Conservation (phyloP, 352 stramenopile species). For the Globisporangium sylvaticum region DNA sequence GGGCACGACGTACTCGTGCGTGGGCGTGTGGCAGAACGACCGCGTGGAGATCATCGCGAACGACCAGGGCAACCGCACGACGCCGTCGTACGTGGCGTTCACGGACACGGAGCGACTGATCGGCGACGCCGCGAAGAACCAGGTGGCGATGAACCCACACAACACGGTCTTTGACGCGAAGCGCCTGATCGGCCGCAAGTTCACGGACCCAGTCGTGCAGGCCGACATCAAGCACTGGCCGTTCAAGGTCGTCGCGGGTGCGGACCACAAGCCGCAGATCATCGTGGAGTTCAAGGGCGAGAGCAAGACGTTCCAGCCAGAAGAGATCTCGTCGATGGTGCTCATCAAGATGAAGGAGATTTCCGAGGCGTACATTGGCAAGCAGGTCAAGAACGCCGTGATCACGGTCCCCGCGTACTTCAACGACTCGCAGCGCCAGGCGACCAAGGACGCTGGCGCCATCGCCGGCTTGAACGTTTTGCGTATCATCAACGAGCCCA, state of each 20-base stretch:
- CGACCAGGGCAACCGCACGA: constrained; percentile 94
- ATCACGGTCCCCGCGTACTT: constrained; percentile 97
- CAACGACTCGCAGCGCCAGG: constrained; percentile 92
- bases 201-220: not conserved
- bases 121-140: not conserved
- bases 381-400: constrained; percentile 68
- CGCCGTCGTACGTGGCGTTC: constrained; percentile 89
- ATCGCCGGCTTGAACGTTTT: constrained; percentile 93
- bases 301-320: constrained; percentile 65
- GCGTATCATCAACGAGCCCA: constrained; percentile 96
- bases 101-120: not conserved
- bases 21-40: constrained; percentile 97
- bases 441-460: constrained; percentile 89
- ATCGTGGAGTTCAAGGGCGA: constrained; percentile 71
- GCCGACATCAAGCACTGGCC: not conserved
- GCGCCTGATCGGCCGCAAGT: not conserved
- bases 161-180: not conserved
- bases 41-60: constrained; percentile 91
- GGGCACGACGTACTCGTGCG: constrained; percentile 96
- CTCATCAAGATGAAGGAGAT: constrained; percentile 70
- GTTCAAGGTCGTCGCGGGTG: not conserved
- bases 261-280: constrained; percentile 50
- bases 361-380: constrained; percentile 62
- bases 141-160: not conserved
- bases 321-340: constrained; percentile 81